Conservation (phyloP, 306 rosid species). For the Pueraria montana region DNA sequence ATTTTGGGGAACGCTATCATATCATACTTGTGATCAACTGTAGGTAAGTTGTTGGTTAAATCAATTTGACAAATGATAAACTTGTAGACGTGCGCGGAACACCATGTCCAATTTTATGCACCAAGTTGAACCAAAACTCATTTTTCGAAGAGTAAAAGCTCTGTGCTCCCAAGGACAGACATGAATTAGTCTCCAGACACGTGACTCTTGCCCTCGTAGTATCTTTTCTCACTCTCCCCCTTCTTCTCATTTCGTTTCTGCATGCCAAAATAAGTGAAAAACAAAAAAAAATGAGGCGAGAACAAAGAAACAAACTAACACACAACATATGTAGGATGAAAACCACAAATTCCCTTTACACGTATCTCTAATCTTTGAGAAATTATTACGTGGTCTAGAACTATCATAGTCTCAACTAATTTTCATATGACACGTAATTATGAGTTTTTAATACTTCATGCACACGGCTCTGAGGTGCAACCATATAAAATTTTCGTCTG, state of each 20-base stretch:
- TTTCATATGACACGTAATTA: too few relatives aligned
- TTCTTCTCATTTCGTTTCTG: constrained; percentile 95
- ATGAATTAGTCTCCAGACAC: constrained; percentile 76
- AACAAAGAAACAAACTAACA: not conserved
- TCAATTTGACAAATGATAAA: not conserved
- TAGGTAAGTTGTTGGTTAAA: not conserved
- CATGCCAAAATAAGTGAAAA: constrained; percentile 12
- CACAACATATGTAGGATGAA: constrained; percentile 9
- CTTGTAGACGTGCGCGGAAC: not conserved
- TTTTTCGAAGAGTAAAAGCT: not conserved
- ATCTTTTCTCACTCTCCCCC: constrained; percentile 85
- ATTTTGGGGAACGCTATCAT: constrained; percentile 19
- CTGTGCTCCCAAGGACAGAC: constrained; percentile 35
- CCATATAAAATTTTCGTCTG: not conserved
- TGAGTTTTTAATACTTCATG: too few relatives aligned
- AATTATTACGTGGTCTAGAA: too few relatives aligned
- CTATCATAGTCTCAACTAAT: too few relatives aligned
- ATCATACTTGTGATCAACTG: constrained; percentile 39
- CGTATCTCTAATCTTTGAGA: not conserved
- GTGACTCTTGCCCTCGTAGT: constrained; percentile 73
- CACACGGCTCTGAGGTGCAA: too few relatives aligned
- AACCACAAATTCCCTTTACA: not conserved
- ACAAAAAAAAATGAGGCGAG: not conserved
- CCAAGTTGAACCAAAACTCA: constrained; percentile 36
- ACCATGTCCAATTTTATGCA: constrained; percentile 2